Conservation (phyloP, 1,284 basidiomycete species). For the Coniferiporia weirii region DNA sequence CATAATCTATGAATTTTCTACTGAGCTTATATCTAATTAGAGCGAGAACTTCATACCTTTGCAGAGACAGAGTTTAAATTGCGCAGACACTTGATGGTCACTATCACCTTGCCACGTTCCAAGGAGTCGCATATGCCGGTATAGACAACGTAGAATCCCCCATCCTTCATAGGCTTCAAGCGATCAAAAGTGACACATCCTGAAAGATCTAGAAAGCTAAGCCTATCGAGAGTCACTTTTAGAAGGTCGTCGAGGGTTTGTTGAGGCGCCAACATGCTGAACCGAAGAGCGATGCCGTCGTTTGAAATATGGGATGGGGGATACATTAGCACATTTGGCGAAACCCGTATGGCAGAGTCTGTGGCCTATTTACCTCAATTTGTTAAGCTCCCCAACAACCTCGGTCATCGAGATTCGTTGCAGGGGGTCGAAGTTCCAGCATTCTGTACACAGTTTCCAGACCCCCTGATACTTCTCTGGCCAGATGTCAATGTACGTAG, state of each 20-base stretch:
- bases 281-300: too few species aligned
- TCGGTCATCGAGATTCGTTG: neutral
- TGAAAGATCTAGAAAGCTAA: too few species aligned
- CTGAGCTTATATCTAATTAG: neutral
- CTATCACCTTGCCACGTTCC: neutral
- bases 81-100: slow-evolving; percentile 7
- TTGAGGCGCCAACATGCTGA: too few species aligned
- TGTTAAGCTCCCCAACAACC: neutral
- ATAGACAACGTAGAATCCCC: too few species aligned
- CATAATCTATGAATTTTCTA: neutral
- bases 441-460: neutral
- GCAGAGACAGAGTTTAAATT: neutral
- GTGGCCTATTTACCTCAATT: too few species aligned
- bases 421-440: neutral
- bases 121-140: neutral
- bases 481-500: neutral
- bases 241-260: too few species aligned
- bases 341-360: too few species aligned
- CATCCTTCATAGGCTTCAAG: too few species aligned
- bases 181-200: too few species aligned
- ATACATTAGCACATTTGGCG: too few species aligned
- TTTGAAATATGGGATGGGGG: too few species aligned
- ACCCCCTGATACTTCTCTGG: neutral
- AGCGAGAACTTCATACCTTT: neutral
- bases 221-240: too few species aligned